phyloP scores from a whole-genome alignment of 352 stramenopile species.

The Plasmopara viticola region DNA sequence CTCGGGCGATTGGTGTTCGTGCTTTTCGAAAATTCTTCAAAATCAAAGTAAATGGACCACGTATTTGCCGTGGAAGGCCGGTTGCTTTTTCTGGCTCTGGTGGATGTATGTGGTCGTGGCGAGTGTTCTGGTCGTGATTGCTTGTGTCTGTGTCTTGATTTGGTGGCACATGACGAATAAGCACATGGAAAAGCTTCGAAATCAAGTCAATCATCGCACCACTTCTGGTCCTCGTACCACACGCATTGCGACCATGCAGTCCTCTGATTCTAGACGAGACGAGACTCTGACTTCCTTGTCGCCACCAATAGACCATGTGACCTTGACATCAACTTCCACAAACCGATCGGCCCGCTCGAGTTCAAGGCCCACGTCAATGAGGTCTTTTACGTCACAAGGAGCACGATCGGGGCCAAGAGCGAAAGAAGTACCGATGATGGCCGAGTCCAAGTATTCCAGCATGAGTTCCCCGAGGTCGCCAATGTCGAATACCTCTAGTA shows the following conservation, averaged over 20 bases:
- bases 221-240: constrained; percentile 19
- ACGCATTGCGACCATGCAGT: constrained; percentile 24
- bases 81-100: constrained; percentile 83
- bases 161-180: constrained; percentile 53
- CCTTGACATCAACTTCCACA: constrained; percentile 9
- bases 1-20: constrained; percentile 55
- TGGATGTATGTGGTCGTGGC: constrained; percentile 81
- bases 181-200: constrained; percentile 37
- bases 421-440: constrained; percentile 28
- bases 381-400: constrained; percentile 15
- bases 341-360: constrained; percentile 5
- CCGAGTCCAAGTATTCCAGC: constrained; percentile 26
- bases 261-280: constrained; percentile 12
- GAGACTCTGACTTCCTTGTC: constrained; percentile 22
- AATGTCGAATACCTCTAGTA: constrained; percentile 50
- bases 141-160: constrained; percentile 46
- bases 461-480: constrained; percentile 56
- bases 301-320: constrained; percentile 12
- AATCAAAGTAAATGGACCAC: constrained; percentile 46
- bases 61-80: constrained; percentile 50
- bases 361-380: constrained; percentile 12
- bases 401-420: constrained; percentile 12
- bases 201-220: constrained; percentile 11
- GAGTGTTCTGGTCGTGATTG: constrained; percentile 45
- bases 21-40: constrained; percentile 60